These are phyloP conservation scores for Vicia sativa DNA, from an alignment of 306 rosid species.

Conservation along the genomic window DNA sequence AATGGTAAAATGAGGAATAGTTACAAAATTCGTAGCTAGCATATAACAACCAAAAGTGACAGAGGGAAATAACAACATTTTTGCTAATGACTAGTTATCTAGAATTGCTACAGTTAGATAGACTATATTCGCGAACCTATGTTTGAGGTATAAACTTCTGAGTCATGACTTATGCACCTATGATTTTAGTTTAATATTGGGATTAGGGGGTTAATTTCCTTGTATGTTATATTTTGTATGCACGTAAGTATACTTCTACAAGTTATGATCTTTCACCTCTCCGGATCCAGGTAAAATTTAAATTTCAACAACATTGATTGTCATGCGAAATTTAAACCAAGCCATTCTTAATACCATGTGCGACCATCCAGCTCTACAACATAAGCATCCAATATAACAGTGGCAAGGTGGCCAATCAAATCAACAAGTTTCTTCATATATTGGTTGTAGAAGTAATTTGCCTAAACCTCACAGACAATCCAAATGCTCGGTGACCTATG, in stretches of 20 bases:
- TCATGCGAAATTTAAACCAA: neutral
- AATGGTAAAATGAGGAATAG: constrained; percentile 18
- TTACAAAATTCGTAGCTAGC: constrained; percentile 17
- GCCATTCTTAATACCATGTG: neutral
- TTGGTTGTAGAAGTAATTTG: neutral
- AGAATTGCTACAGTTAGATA: neutral
- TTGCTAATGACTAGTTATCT: neutral
- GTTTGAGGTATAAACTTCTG: too few species aligned
- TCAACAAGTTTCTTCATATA: neutral
- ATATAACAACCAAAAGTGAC: constrained; percentile 1
- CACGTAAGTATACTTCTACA: neutral
- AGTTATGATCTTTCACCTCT: neutral
- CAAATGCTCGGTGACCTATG: neutral
- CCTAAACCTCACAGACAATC: neutral
- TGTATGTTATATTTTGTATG: neutral
- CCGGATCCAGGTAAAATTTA: neutral
- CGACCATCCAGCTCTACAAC: neutral
- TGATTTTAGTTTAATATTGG: neutral
- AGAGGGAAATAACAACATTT: neutral
- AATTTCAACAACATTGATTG: neutral
- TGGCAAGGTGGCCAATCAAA: neutral
- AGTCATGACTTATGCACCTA: neutral
- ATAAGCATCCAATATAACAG: neutral
- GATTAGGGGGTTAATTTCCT: neutral
- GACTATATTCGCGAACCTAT: neutral